Evolutionary conservation across 495 filamentous ascomycete species (phyloP).

Genomic region (Penicillium salamii): DNA sequence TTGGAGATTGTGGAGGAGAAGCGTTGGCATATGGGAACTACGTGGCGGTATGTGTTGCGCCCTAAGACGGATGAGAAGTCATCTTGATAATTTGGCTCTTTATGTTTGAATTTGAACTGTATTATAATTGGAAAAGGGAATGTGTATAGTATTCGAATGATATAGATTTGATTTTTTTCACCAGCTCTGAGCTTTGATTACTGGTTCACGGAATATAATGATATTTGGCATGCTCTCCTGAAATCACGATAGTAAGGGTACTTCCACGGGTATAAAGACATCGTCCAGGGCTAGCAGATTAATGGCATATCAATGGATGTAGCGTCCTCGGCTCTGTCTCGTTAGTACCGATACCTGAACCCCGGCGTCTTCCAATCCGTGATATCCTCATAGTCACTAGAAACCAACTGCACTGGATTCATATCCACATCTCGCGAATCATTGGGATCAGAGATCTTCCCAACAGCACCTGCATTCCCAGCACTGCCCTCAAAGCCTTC

Average conservation of each 20-base stretch:
- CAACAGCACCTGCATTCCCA: constrained; percentile 38
- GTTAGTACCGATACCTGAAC: constrained; percentile 46
- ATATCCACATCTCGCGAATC: constrained; percentile 19
- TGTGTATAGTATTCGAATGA: constrained; percentile 2
- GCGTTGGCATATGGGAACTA: constrained; percentile 74
- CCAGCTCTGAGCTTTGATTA: neutral
- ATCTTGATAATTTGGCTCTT: neutral
- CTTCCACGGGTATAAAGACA: too few relatives aligned
- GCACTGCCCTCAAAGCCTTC: constrained; percentile 43
- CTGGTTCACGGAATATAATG: too few relatives aligned
- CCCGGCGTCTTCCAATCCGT: constrained; percentile 53
- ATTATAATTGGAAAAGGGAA: neutral
- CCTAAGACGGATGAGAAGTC: constrained; percentile 26
- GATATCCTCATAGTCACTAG: constrained; percentile 48
- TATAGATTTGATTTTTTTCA: neutral
- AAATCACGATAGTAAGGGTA: too few relatives aligned
- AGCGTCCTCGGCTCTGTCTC: too few relatives aligned
- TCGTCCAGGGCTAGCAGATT: too few relatives aligned
- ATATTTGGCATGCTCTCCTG: too few relatives aligned
- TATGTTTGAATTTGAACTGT: neutral
- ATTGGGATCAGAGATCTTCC: constrained; percentile 31
- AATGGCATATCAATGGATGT: too few relatives aligned
- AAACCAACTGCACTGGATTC: constrained; percentile 26
- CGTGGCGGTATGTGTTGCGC: constrained; percentile 62
- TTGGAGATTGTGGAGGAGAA: constrained; percentile 73